Percentiles rank a stretch among this genome's conserved stretches.
Evolutionary conservation across 1,139 yeast genomes (phyloP).

Genomic region (Yamadazyma dushanensis): DNA sequence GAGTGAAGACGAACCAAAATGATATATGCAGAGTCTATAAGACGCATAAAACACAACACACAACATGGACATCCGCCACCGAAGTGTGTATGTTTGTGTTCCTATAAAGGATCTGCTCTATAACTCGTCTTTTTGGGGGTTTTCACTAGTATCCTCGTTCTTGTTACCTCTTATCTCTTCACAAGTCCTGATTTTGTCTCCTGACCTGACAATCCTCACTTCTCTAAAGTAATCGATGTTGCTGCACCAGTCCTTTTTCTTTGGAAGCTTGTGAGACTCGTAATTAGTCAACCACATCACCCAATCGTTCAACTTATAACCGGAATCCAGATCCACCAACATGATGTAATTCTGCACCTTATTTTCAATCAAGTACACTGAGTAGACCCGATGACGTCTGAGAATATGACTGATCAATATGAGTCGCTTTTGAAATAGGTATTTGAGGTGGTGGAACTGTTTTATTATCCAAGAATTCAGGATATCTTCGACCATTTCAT

Average conservation of each 20-base stretch:
- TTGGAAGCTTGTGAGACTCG: conserved; percentile 9
- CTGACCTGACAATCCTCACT: conserved; percentile 12
- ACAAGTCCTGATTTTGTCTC: conserved; percentile 6
- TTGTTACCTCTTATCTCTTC: neutral
- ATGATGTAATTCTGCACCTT: conserved; percentile 9
- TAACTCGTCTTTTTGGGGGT: conserved; percentile 2
- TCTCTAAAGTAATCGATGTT: conserved; percentile 8
- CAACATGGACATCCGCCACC: too few relatives aligned
- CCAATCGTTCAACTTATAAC: conserved; percentile 6
- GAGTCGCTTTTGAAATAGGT: conserved; percentile 5
- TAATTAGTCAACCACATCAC: conserved; percentile 13
- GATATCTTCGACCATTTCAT: conserved; percentile 6
- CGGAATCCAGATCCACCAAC: conserved; percentile 10
- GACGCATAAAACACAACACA: too few relatives aligned
- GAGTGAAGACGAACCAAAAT: too few relatives aligned
- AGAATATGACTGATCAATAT: conserved; percentile 12
- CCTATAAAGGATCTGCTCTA: too few relatives aligned
- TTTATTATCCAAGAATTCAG: neutral
- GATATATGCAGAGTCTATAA: too few relatives aligned
- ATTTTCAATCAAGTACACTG: conserved; percentile 10
- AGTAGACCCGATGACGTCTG: conserved; percentile 7
- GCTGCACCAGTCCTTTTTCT: conserved; percentile 13
- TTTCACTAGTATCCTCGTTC: neutral
- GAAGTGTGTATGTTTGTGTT: too few relatives aligned
- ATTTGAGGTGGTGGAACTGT: conserved; percentile 3